Evolutionary conservation across 1,284 basidiomycete species (phyloP).

Genomic region (Malassezia arunalokei): DNA sequence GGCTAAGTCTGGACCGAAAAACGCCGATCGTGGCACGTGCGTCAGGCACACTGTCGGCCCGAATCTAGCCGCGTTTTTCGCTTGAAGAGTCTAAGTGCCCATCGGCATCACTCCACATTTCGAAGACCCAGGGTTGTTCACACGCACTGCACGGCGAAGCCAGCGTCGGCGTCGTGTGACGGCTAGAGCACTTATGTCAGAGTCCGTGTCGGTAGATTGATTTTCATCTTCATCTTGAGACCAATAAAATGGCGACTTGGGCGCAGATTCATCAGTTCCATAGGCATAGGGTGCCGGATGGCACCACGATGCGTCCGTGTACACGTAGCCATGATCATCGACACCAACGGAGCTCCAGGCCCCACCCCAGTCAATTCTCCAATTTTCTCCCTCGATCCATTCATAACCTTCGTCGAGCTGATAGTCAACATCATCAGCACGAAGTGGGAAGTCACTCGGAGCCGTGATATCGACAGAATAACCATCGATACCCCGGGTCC

Average conservation of each 20-base stretch:
- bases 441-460: not conserved
- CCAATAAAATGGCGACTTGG: not conserved
- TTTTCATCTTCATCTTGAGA: slow-evolving; percentile 4
- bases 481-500: slow-evolving; percentile 38
- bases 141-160: slow-evolving; percentile 15
- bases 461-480: slow-evolving; percentile 17
- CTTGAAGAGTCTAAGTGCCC: no score
- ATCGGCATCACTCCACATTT: no score
- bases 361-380: slow-evolving; percentile 45
- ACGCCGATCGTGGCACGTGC: no score
- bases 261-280: slow-evolving; percentile 15
- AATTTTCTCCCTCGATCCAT: slow-evolving; percentile 40
- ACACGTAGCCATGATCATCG: slow-evolving; percentile 40
- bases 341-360: slow-evolving; percentile 39
- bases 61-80: no score
- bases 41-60: no score
- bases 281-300: slow-evolving; percentile 38
- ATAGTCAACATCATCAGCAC: not conserved
- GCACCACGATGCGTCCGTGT: slow-evolving; percentile 41
- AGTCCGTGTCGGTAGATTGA: not conserved
- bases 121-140: not conserved
- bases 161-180: slow-evolving; percentile 17
- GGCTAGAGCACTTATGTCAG: not conserved
- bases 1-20: no score
- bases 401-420: slow-evolving; percentile 35